Base-by-base conservation (phyloP, 2,329 filamentous ascomycete genomes). In the Aspergillus spinulosporus region DNA sequence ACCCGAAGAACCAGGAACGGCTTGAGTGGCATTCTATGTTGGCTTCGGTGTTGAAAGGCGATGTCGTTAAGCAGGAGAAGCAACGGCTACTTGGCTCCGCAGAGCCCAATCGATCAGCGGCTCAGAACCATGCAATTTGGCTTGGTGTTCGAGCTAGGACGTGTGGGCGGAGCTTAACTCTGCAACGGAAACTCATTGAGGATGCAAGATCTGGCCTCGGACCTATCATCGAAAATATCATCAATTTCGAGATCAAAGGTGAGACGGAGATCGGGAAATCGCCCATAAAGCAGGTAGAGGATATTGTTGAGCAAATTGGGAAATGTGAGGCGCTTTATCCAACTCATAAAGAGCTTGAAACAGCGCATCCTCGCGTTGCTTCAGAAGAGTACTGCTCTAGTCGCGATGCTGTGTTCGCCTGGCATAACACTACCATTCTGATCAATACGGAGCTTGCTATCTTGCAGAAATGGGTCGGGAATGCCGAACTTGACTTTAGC, bases 21-120 rank as follows among this genome's bases (percentile, higher is more conserved):
- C 80, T 99, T 26, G 94, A 99, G 75, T 99, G 94, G 94, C 92
- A 99, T 75, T 91, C 91, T 2, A 99, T 99, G 94, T 78, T 99
- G 55, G 90, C 93, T 58, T 95, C 93, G 11, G 94, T 99, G 3
- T 78, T 99, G 63, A 97, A 92, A 1, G 94, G 94, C 62, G 94
- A 99, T 72, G 94, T 99, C 6, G 93, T 99, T 56, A 90, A 91
- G 67, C 94, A 99, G 74, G 94, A 99, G 77, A 99, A 99, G 81
- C 96, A 96, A 74, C 86, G 94, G 44, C 75, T 99, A 67, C 94
- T 95, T 63, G 92, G 91, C 45, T 88, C 90, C 62, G 80, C 83
- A 48, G 89, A 90, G 45, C 85, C 92, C 62, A 88, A 89, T 67
- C 84, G 85, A 32, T 84, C 87, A 55, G 89, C 90, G 69, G 81